Base-by-base conservation (phyloP, 139 green algal genomes). In the Limnomonas spitsbergensis region DNA sequence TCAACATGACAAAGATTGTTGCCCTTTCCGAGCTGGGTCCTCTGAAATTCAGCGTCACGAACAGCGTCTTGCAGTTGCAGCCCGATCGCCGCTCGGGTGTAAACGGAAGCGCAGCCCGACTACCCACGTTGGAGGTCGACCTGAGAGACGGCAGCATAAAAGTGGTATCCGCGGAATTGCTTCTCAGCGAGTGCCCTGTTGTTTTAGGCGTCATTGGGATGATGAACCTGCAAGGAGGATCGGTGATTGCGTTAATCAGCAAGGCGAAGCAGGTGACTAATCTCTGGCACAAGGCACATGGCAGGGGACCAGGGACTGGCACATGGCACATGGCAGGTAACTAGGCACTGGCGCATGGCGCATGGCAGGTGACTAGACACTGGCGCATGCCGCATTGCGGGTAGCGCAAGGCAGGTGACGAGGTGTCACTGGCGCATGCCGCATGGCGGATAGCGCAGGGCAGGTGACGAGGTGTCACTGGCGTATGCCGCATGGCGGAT, bases 211-310 rank as follows among this genome's bases (percentile, higher is more conserved):
- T 74, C 24, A 40, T 74, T 24, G 67, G 67, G 32, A 4, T 74
- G 35, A 39, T 74, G 67, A 39, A 40, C n/a, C 34, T 74, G 34
- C n/a, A 74, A 47, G 67, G 32, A 6, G 67, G 67, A 39, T 24
- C 67, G 3, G 67, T 74, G 67, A 26, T 74, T 27, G 67, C 40
- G 67, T 4, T 74, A 24, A 31, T 40, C 14, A 74, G 7, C 34
- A 74, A 74, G 36, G 32, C 34, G 3, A 39, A 40, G 4, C 39
- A 74, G 67, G 67, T 74, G 29, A 47, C n/a, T 39, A 61, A n/a
- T n/a, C n/a, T n/a, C n/a, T n/a, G n/a, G n/a, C n/a, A n/a, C n/a
- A n/a, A n/a, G n/a, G n/a, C n/a, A n/a, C n/a, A n/a, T n/a, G n/a
- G n/a, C n/a, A n/a, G n/a, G n/a, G n/a, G n/a, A n/a, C n/a, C n/a